These are phyloP conservation scores for Metarhizium rileyi DNA, from an alignment of 2,329 filamentous ascomycete species.

Conservation along the genomic window DNA sequence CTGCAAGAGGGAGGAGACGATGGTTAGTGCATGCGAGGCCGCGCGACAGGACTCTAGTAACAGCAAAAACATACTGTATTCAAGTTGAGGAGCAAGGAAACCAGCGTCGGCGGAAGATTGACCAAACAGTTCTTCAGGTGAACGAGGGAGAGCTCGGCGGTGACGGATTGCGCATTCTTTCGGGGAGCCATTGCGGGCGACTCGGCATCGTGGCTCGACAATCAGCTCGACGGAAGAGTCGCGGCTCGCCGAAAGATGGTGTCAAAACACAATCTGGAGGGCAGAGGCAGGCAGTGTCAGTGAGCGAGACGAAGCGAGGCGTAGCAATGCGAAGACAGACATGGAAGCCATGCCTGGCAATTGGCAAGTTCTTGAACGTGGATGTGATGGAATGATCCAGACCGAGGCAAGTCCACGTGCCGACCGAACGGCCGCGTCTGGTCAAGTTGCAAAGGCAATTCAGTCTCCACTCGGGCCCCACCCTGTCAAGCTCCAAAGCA, in stretches of 20 bases:
- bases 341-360: constrained; percentile 6
- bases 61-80: constrained; percentile 63
- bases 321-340: background rate
- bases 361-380: too few species aligned
- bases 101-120: constrained; percentile 79
- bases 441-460: too few species aligned
- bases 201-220: constrained; percentile 1
- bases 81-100: constrained; percentile 75
- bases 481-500: too few species aligned
- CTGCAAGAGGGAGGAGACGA: constrained; percentile 33
- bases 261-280: background rate
- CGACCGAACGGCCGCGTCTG: constrained; percentile 14
- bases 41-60: background rate
- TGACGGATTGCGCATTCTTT: constrained; percentile 51
- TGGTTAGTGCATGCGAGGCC: constrained; percentile 9
- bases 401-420: constrained; percentile 28
- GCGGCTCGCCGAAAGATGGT: background rate
- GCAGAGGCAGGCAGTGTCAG: background rate
- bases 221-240: background rate
- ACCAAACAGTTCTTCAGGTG: constrained; percentile 91
- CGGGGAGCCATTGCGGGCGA: constrained; percentile 33
- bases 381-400: too few species aligned
- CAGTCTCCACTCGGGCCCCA: too few species aligned
- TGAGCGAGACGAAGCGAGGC: background rate
- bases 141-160: constrained; percentile 75